phyloP scores from a whole-genome alignment of 345 rosid species.

The Diplotaxis tenuifolia region DNA sequence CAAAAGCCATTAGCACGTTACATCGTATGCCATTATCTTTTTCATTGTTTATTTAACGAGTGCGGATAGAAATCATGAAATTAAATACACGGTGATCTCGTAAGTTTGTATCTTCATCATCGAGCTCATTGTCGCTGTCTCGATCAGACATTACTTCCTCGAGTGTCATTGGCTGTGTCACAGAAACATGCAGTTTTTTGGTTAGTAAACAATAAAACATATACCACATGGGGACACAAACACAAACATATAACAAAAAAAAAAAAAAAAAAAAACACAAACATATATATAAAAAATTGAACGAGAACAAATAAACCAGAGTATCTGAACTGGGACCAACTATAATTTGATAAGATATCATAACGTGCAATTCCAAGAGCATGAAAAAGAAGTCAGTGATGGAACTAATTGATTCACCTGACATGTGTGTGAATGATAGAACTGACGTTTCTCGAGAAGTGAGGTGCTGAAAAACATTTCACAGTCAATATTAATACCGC shows the following conservation, averaged over 20 bases:
- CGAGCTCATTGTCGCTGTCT: conserved; percentile 92
- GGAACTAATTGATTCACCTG: conserved; percentile 57
- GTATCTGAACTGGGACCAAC: not conserved
- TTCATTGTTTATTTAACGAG: not conserved
- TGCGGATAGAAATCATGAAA: not conserved
- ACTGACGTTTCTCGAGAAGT: conserved; percentile 75
- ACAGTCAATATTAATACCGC: not conserved
- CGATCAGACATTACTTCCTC: conserved; percentile 73
- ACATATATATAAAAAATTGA: not conserved
- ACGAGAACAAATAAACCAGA: not conserved
- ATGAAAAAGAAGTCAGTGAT: not conserved
- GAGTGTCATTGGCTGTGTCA: conserved; percentile 60
- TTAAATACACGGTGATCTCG: conserved; percentile 84
- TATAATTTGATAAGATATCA: not conserved
- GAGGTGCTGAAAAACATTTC: conserved; percentile 51
- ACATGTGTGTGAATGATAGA: conserved; percentile 92
- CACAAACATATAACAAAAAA: not conserved
- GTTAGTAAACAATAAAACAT: conserved; percentile 11
- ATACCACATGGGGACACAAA: not conserved
- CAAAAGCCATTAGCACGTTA: conserved; percentile 21
- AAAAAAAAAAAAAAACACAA: no score
- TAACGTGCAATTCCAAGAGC: not conserved
- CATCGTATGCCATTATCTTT: not conserved
- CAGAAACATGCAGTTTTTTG: conserved; percentile 17
- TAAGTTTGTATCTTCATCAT: conserved; percentile 65